Percentiles rank a stretch among this genome's conserved stretches.
These are phyloP conservation scores for Exophiala lecanii-corni DNA, from an alignment of 2,329 filamentous ascomycete species.

Conservation along the genomic window DNA sequence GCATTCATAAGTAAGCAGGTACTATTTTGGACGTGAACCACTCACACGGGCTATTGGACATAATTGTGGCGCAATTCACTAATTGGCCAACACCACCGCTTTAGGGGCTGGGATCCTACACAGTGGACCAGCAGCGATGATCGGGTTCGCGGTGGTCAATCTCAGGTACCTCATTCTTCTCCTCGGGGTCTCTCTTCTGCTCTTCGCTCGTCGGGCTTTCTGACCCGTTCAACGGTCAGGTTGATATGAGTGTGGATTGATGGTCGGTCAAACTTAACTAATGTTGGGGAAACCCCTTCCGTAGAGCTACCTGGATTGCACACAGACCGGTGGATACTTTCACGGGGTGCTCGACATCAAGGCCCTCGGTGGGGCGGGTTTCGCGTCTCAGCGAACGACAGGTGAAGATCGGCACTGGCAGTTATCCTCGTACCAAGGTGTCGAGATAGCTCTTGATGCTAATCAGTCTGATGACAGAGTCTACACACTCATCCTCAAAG, in stretches of 20 bases:
- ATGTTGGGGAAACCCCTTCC: no score
- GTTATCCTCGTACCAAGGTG: conserved; percentile 57
- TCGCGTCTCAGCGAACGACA: conserved; percentile 70
- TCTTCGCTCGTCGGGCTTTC: no score
- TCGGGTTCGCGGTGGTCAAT: conserved; percentile 69
- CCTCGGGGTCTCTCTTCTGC: no score
- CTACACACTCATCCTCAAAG: conserved; percentile 73
- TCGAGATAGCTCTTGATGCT: conserved; percentile 49
- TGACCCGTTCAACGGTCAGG: no score
- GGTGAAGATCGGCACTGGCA: conserved; percentile 57
- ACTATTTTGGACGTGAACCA: conserved; percentile 16
- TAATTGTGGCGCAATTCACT: conserved; percentile 15
- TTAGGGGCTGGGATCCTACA: conserved; percentile 47
- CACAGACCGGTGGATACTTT: conserved; percentile 49
- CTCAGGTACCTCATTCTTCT: no score
- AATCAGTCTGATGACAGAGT: conserved; percentile 56
- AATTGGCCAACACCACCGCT: conserved; percentile 5
- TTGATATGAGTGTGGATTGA: no score
- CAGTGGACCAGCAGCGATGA: conserved; percentile 71
- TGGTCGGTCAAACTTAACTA: no score
- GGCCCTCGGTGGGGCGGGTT: conserved; percentile 73
- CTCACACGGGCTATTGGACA: neutral
- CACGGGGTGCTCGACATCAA: conserved; percentile 67
- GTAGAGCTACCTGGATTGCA: conserved; percentile 47
- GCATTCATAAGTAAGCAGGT: conserved; percentile 18